Evolutionary conservation across 768 basidiomycete species (phyloP), one percentile per base, ranked within the genome.

Genomic region (Phlebiopsis flavidoalba): DNA sequence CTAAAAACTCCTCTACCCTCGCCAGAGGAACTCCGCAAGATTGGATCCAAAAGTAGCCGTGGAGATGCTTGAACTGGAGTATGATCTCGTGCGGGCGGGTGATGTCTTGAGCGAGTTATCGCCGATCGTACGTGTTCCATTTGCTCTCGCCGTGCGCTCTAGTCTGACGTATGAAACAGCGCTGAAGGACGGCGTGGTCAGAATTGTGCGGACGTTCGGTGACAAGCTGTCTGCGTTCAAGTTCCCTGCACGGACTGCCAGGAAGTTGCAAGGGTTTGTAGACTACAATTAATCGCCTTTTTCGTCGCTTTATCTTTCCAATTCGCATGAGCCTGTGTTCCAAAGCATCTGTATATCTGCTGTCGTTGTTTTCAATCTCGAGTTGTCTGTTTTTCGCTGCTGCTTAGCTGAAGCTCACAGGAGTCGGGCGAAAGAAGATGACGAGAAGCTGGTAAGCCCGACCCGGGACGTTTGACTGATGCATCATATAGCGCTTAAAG

Each of bases 191-290:
- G 86, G 86, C 2, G 71, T 93, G 11, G 82, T 80, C 36, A 77
- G 83, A 40, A 84, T 93, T 53, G 80, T 83, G 51, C 76, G 82
- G 67, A 91, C 87, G 53, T 93, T 93, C 71, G 88, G 88, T 5
- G 82, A 85, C 64, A 88, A 85, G 68, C 74, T 93, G 48, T 70
- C 79, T 1, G 91, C 89, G 12, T 93, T 91, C 79, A 89, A 82
- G 71, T 90, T 92, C 66, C 85, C 91, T 3, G 83, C 87, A n/a
- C 74, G 77, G 60, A 83, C 76, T 12, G 89, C 87, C 10, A 76
- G 72, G 63, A 87, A 86, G 73, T 68, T 93, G 59, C 89, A 91
- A 72, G 79, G 75, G 0, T 91, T 88, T 70, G 75, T 89, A 54
- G 88, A 91, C 67, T 87, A 86, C 70, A 78, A 78, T 61, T 83